Base-by-base conservation (phyloP, 495 filamentous ascomycete genomes). In the Letharia columbiana region DNA sequence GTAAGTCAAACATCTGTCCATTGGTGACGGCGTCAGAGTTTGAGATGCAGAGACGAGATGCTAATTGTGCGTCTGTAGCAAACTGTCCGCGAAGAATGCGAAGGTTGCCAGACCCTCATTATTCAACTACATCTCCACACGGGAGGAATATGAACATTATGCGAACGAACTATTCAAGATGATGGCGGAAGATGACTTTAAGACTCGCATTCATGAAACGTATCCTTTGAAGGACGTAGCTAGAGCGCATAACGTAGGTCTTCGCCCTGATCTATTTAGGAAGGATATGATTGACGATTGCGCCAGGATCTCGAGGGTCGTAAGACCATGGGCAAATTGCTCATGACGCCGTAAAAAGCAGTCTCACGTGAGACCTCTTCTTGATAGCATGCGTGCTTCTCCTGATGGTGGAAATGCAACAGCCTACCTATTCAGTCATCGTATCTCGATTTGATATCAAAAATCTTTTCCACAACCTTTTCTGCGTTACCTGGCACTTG, bases 151-250 rank as follows among this genome's bases (percentile, higher is more conserved):
- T 57, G 82, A 89, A 69, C 73, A 73, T 50, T 96, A 92, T 75
- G 75, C 81, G 13, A 81, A 81, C 40, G 89, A 94, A 76, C 79
- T 98, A 39, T 92, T 93, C 71, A 81, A 79, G 3, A 80, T 91
- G 66, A 82, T 98, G 41, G 72, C 75, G 63, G 81, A 83, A 54
- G 86, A 86, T 40, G 83, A 89, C 69, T 75, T 96, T 45, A 86
- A 90, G 68, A 81, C 89, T 31, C 82, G 82, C 69, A 83, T 98
- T 33, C 91, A 97, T 73, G 82, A 96, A 68, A 76, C 84, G 2
- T 98, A 98, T 74, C 84, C 87, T n/a, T 75, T 98, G 60, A 81
- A 84, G 73, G 88, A 96, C 40, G 85, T 91, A 31, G 84, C 77
- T 31, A 79, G 83, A 68, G 92, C 90, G 39, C 92, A 97, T 70